Percentiles rank a stretch among this genome's conserved stretches.
Conservation (phyloP, 2,329 filamentous ascomycete species). For the Calonectria naviculata region DNA sequence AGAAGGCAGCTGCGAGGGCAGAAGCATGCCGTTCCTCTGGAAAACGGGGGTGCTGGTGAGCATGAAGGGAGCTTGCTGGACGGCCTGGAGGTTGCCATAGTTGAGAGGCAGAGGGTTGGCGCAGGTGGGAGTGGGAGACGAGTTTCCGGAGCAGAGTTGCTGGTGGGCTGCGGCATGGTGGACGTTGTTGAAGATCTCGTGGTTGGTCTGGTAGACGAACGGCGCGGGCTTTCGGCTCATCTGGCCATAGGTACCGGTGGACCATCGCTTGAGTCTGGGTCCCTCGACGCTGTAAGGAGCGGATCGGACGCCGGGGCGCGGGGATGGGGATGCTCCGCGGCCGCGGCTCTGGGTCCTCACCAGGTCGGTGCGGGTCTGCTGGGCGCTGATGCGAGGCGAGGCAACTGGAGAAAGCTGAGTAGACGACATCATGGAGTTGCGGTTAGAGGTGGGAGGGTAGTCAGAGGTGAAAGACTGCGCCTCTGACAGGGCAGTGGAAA, state of each 20-base stretch:
- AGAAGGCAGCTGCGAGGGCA: constrained; percentile 60
- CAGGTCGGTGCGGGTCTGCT: constrained; percentile 70
- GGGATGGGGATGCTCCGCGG: constrained; percentile 74
- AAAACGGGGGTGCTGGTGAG: constrained; percentile 63
- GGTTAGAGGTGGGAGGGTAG: constrained; percentile 74
- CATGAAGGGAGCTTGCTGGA: constrained; percentile 66
- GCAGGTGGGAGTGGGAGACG: constrained; percentile 56
- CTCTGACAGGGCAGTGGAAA: constrained; percentile 74
- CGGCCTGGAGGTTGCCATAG: constrained; percentile 65
- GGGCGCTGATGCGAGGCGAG: constrained; percentile 74
- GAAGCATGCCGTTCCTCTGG: constrained; percentile 68
- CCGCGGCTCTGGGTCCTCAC: constrained; percentile 75
- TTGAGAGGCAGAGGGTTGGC: constrained; percentile 63
- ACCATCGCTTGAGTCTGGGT: constrained; percentile 79
- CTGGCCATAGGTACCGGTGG: constrained; percentile 77
- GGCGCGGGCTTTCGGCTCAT: constrained; percentile 67
- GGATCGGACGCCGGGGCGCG: constrained; percentile 73
- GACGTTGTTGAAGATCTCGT: constrained; percentile 64
- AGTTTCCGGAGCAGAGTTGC: constrained; percentile 57
- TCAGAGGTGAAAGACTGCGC: constrained; percentile 74
- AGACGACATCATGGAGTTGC: constrained; percentile 77
- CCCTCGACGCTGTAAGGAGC: constrained; percentile 78
- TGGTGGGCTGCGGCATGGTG: constrained; percentile 51
- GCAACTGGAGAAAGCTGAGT: constrained; percentile 79
- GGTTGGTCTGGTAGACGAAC: constrained; percentile 70